Evolutionary conservation across 257 asterid species (phyloP), one percentile per base, ranked within the genome.

Genomic region (Solanum appendiculatum): DNA sequence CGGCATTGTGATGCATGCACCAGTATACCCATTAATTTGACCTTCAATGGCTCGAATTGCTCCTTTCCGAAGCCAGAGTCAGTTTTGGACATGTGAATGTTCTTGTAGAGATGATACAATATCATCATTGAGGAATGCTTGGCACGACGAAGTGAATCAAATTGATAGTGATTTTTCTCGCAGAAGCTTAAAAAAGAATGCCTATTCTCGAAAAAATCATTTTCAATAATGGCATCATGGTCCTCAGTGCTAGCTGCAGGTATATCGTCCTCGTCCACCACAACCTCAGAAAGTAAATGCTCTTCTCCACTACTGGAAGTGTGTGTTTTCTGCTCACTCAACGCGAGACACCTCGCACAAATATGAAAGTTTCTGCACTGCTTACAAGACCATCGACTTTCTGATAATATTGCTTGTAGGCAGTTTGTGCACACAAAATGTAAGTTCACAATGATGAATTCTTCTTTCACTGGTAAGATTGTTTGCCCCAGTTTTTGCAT

Each of bases 71-170:
- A 33, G 78, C 46, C 82, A 85, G 46, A 42, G 68, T 74, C 87
- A 18, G 64, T 56, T 64, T 11, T 25, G 51, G 87, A 44, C 64
- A 44, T 37, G 46, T 21, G 70, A 68, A 85, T 85, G 40, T 81
- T 60, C 9, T 90, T 87, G 89, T 88, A 88, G 86, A 95, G 95
- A 87, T 93, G 93, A 88, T 92, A 87, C 86, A 93, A 51, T 89
- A 95, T 95, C 98, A 94, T 95, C 98, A 94, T 95, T 23, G 98
- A 89, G 25, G 98, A 95, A 88, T 94, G 92, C 89, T 95, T 95
- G 54, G 98, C 98, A 23, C 93, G 93, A 14, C 97, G 94, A 74
- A 92, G 93, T 6, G 96, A 85, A 82, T 92, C 93, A 72, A 95
- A 95, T 86, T 94, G 97, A 78, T 91, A 95, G 73, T 90, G 74